Base-by-base conservation (phyloP, 345 rosid genomes). In the Noccaea caerulescens region DNA sequence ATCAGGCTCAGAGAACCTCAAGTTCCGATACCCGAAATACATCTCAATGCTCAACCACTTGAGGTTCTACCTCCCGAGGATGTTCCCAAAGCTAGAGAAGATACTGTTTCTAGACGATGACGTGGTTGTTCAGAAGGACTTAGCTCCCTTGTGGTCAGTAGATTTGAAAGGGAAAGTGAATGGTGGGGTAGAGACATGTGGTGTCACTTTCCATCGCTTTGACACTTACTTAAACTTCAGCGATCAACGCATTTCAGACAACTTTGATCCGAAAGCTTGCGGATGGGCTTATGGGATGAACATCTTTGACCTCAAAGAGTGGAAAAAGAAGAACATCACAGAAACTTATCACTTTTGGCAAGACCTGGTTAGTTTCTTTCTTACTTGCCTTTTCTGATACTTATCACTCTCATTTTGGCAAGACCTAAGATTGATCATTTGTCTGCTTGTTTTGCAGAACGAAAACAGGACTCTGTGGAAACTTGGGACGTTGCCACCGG, bases 201-300 rank as follows among this genome's bases (percentile, higher is more conserved):
- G 82, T 16, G 86, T 70, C 16, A 69, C 79, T 14, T 88, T 86
- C 73, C 88, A 85, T 66, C 80, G 89, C 6, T 80, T 79, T 34
- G 51, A 82, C 18, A 79, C 73, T 66, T 86, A 88, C 78, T 42
- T 88, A 62, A 86, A 86, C 76, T 86, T 82, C 80, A 83, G 84
- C n/a, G 72, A 86, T 71, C 65, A 72, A 5, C 70, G 53, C 20
- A 84, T 88, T 47, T 61, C 77, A 30, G 71, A 76, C 11, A 65
- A 58, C 6, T 78, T 84, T 27, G 75, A 86, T 54, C 88, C 89
- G 3, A 65, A 82, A 18, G 79, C 78, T 5, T 86, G 93, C 6
- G 93, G 76, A 7, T 88, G 93, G 93, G 93, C 91, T 36, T 88
- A 68, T 70, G 94, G 89, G 46, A 86, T 86, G 91, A 86, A 88